Base-by-base conservation (phyloP, 2,329 filamentous ascomycete species). In the Ophiostoma sp. region DNA sequence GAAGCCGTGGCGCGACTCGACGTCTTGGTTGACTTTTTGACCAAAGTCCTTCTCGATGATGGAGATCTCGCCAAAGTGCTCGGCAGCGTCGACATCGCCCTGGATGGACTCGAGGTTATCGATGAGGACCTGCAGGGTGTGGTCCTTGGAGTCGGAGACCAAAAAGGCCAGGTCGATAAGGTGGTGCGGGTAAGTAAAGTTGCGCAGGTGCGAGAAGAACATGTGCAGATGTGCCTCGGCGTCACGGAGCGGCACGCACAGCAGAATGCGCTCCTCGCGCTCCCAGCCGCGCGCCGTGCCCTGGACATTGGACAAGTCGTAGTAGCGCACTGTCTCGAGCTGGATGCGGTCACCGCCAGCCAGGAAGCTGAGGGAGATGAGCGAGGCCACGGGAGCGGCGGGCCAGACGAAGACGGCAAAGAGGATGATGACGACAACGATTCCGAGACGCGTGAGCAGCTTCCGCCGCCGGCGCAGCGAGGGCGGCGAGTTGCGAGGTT, bases 11-110 rank as follows among this genome's bases (percentile, higher is more conserved):
- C 95, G 90, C 78, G 93, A 97, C 81, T 99, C 95, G 35, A 98
- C 93, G 80, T 99, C 94, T 80, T 99, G 95, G 73, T 96, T 92
- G 72, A 99, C 95, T 78, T 94, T 94, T 79, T 99, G 95, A 3
- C 95, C 95, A 82, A 99, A 99, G 79, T 99, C 94, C 81, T 99
- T 99, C 81, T 98, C 93, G 74, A 99, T 94, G 72, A 99, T 95
- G 0, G 93, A 97, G 71, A 99, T 95, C 81, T 99, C 95, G 72
- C 95, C 95, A 77, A 94, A 99, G 20, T 90, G 89, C 80, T 94
- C 89, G 75, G 88, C 89, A 13, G 90, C 88, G 75, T 97, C 91
- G 31, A 89, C 84, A 72, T 95, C 87, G 33, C 87, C 88, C 80
- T 99, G 95, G 17, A 97, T 85, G 57, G 89, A 87, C 75, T 92